Base-by-base conservation (phyloP, 768 basidiomycete species). In the Tephrocybe sp. region DNA sequence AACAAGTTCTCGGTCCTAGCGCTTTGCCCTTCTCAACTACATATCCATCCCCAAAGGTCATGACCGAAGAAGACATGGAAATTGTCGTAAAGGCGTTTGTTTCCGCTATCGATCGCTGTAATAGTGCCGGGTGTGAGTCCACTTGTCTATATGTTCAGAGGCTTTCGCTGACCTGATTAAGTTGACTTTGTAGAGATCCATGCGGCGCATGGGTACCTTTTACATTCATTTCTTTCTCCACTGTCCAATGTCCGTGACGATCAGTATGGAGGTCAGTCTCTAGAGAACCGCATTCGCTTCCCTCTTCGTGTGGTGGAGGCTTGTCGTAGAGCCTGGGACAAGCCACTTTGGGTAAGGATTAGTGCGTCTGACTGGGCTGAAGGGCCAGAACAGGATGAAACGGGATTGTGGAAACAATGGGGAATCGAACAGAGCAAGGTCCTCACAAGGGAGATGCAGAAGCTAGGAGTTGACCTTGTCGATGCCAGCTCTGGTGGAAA, bases 101-200 rank as follows among this genome's bases (percentile, higher is more conserved):
- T 5, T 71, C 73, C 5, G 77, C 85, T 7, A 63, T 77, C 15
- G 69, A 76, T 40, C 76, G 86, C 7, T 78, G 74, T 61, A 76
- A 84, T 56, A 64, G 73, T 57, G 73, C 77, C 26, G 88, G 87
- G 22, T 91, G 84, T 84, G 64, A 57, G 80, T 25, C n/a, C n/a
- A n/a, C n/a, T n/a, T n/a, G n/a, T 18, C 49, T 31, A 34, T 15
- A 30, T 16, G 48, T 34, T 25, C 32, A 18, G 37, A 5, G 1
- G 31, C 37, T 41, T 21, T 31, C 18, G 18, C 13, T 6, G 31
- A 16, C 21, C 28, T 47, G 12, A 26, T n/a, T 16, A 34, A 84
- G 83, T 81, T 57, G 83, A 87, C 60, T 83, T 85, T 60, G 82
- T 88, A 31, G 86, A 90, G 62, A 57, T 90, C 15, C 88, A 90